These are phyloP conservation scores for Lipomyces sp. DNA, from an alignment of 805 yeast species.

Conservation along the genomic window DNA sequence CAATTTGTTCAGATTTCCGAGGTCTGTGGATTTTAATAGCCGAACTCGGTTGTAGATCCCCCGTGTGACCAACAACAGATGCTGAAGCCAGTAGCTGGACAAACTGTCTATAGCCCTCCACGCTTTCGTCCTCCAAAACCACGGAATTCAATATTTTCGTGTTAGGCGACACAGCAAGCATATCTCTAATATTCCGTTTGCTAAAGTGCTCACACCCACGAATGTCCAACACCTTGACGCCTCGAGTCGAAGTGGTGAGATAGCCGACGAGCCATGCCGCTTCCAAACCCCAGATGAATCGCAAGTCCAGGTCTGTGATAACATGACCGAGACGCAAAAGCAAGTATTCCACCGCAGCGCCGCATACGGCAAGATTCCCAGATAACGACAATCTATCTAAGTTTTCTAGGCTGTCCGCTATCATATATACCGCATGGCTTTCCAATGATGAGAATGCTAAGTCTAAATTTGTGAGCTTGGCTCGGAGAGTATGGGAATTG, in stretches of 20 bases:
- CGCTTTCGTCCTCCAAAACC: slow-evolving; percentile 15
- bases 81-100: slow-evolving; percentile 9
- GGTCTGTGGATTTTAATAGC: neutral
- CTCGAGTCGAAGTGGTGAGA: neutral
- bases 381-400: slow-evolving; percentile 15
- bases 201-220: slow-evolving; percentile 25
- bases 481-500: neutral
- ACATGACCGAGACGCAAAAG: slow-evolving; percentile 6
- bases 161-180: slow-evolving; percentile 10
- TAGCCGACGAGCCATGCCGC: slow-evolving; percentile 14
- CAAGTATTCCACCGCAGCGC: slow-evolving; percentile 1
- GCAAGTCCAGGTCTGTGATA: slow-evolving; percentile 7
- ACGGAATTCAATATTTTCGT: slow-evolving; percentile 10
- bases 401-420: slow-evolving; percentile 11
- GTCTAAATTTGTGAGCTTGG: slow-evolving; percentile 10
- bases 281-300: slow-evolving; percentile 20
- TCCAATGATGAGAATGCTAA: slow-evolving; percentile 10
- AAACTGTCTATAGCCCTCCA: slow-evolving; percentile 17
- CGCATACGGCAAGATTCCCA: slow-evolving; percentile 16
- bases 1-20: neutral
- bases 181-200: slow-evolving; percentile 1
- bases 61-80: neutral
- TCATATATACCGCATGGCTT: neutral
- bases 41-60: neutral
- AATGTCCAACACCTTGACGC: slow-evolving; percentile 10